Evolutionary conservation across 176 grass and related monocot genomes (phyloP), one percentile per base, ranked within the genome.

Genomic region (Phoenix dactylifera): DNA sequence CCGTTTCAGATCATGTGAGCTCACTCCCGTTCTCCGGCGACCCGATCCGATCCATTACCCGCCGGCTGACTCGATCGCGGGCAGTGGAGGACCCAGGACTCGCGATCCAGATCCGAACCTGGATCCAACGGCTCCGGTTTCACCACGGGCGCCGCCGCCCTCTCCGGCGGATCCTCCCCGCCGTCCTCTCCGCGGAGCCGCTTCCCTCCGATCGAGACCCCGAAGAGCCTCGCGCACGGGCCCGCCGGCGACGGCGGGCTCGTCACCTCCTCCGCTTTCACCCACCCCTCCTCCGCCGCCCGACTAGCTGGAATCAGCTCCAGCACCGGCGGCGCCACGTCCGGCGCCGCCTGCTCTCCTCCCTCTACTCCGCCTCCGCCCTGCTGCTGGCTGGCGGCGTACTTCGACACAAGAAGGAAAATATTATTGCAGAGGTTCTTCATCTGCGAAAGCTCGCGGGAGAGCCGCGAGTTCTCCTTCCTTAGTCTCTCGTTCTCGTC

Each of bases 371-470:
- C 51, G 26, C 32, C 67, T 16, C 24, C 52, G 18, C 76, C 71
- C 35, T 59, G 29, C 22, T 72, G 78, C 67, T 88, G 72, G 0
- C 62, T 55, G 44, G 78, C 60, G 32, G 72, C 69, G 56, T 85
- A 95, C 68, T 82, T 88, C 32, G 85, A 88, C 85, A 95, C 80
- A 64, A 95, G 89, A 28, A 74, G 53, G 64, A 95, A 20, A 61
- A 95, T 88, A 63, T 88, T 95, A 60, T 82, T 77, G 76, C 89
- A 95, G 72, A 95, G 85, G 73, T 82, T 85, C 81, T 82, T 85
- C 85, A 95, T 88, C 80, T 88, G 77, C 0, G 30, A 72, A 56
- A 95, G 74, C 71, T 95, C 89, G 3, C 89, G 81, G 14, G 72
- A 72, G 6, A 95, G 81, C 2, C 81, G 75, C 17, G 64, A 16